These are phyloP conservation scores for Phytophthora aleatoria DNA, from an alignment of 352 stramenopile species.

Conservation along the genomic window DNA sequence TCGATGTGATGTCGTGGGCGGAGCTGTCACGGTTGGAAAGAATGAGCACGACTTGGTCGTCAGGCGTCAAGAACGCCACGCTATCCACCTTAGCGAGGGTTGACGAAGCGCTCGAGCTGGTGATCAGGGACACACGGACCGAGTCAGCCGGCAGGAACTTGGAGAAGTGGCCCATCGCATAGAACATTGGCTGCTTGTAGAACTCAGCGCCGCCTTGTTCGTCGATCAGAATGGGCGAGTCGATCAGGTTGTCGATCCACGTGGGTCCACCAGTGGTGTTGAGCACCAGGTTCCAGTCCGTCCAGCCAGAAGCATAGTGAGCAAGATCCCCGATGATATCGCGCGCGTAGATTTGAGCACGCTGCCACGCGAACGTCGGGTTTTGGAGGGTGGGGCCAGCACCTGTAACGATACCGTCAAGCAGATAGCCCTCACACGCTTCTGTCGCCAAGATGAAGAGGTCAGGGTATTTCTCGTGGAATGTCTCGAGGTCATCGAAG, in stretches of 20 bases:
- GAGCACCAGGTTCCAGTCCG: conserved; percentile 90
- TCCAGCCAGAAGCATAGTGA: conserved; percentile 82
- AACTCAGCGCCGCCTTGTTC: conserved; percentile 62
- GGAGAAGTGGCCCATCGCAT: conserved; percentile 74
- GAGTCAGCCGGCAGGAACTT: conserved; percentile 69
- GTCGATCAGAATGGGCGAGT: conserved; percentile 76
- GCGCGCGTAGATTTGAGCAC: conserved; percentile 77
- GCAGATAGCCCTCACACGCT: conserved; percentile 72
- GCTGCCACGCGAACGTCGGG: conserved; percentile 55
- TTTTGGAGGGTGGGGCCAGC: conserved; percentile 52
- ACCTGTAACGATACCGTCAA: conserved; percentile 51
- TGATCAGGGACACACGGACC: conserved; percentile 44
- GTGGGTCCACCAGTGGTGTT: conserved; percentile 74
- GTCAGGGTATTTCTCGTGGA: conserved; percentile 63
- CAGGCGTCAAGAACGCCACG: conserved; percentile 53
- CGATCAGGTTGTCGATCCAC: conserved; percentile 69
- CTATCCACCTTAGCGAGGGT: conserved; percentile 45
- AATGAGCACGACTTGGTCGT: conserved; percentile 54
- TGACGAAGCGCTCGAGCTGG: conserved; percentile 35
- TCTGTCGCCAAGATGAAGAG: conserved; percentile 87
- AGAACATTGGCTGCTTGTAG: conserved; percentile 88
- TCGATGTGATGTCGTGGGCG: conserved; percentile 43
- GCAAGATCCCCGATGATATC: conserved; percentile 89
- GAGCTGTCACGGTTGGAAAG: conserved; percentile 55
- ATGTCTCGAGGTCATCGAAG: conserved; percentile 54